Base-by-base conservation (phyloP, 2,329 filamentous ascomycete species). In the Ilyonectria sp. region DNA sequence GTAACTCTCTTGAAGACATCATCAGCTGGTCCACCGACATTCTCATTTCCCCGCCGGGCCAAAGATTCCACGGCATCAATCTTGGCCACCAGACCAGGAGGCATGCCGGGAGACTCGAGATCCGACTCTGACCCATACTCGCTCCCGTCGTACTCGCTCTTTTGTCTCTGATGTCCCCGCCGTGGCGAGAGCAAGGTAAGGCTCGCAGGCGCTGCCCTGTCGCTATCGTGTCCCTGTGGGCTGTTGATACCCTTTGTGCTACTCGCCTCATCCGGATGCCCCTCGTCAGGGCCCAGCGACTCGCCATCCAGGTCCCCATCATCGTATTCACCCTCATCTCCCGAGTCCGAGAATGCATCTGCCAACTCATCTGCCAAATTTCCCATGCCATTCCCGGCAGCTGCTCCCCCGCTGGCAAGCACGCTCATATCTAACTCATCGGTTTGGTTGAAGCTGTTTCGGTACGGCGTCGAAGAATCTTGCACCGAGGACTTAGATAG, bases 341-440 rank as follows among this genome's bases (percentile, higher is more conserved):
- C 89, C 9, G 90, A 91, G 37, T 90, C 90, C 49, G 88, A 90
- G 79, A 92, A 89, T 4, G 91, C 90, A 75, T 93, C 92, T 1
- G 92, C 93, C 54, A 96, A 83, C 80, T 96, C 93, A 79, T 95
- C 93, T 2, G 93, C 93, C 55, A 96, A 80, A 73, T 94, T 95
- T 35, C 93, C 93, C 69, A 94, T 83, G 9, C 91, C 91, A 68
- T 89, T 89, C 56, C 82, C 82, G 3, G 78, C 78, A 26, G 79
- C 81, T 52, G 79, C 79, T 43, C 80, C 85, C 47, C 80, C 82
- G 62, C 78, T 79, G 65, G 81, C 79, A 54, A 86, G 83, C n/a
- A 83, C 79, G 64, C 80, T 80, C 58, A 87, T 78, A 60, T 86
- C 84, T n/a, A 83, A 77, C 40, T 76, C 77, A 71, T 88, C 86